Evolutionary conservation across 2,329 filamentous ascomycete species (phyloP), one percentile per base, ranked within the genome.

Genomic region (Golovinomyces cichoracearum): DNA sequence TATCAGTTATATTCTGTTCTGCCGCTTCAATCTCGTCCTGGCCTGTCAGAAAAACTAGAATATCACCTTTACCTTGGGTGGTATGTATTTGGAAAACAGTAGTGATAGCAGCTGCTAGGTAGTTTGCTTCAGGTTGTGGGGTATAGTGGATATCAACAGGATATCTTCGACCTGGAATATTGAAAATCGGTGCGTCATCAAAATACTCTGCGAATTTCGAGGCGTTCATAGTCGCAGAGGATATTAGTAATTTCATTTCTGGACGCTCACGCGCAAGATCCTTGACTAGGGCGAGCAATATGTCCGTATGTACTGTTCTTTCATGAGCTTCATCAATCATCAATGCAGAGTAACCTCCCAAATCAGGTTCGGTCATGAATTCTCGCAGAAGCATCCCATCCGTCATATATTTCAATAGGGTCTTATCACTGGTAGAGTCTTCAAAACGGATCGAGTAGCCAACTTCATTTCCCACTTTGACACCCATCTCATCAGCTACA

Each of bases 271-370:
- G 72, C 0, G 83, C 78, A 52, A 95, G 72, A 64, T 95, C 88
- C 59, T 94, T 94, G 50, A 93, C 71, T 29, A 98, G 64, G 10
- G 83, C 84, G 51, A 93, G 73, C 6, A 94, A 64, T 50, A 98
- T 86, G 62, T 98, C 90, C 0, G 88, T 93, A 48, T 84, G 77
- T 0, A 95, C 72, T 0, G 84, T 93, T 55, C 90, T 72, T 62
- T 98, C 90, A 72, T 98, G 90, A 0, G 90, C 90, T 62, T 98
- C 90, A 60, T 98, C 90, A 50, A 98, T 88, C 79, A 98, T 94
- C 53, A 98, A 65, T 12, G 79, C 83, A 4, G 83, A 82, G 57
- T 95, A 95, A 15, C 76, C 76, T 1, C 76, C 73, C 5, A 95
- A 67, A 55, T 88, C 78, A 0, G 88, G 86, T 57, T 93, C 84